phyloP scores from a whole-genome alignment of 495 filamentous ascomycete species.

The Aspergillus leporis region DNA sequence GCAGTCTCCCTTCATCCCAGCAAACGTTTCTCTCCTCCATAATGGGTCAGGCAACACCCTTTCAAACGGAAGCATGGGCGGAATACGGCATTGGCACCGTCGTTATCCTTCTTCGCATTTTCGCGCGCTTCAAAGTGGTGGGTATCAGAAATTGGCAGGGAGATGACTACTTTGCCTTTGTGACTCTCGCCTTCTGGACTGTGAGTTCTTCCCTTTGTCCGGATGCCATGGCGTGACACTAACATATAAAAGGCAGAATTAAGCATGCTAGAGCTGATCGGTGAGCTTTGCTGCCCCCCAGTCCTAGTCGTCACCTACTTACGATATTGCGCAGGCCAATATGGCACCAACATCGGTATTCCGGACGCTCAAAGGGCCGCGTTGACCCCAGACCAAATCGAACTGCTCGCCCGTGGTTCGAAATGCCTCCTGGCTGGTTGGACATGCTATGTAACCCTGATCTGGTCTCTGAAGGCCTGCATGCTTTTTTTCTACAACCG shows the following conservation, averaged over 20 bases:
- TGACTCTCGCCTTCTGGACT: constrained; percentile 24
- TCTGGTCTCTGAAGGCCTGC: constrained; percentile 54
- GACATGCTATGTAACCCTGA: constrained; percentile 48
- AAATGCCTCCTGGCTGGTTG: constrained; percentile 51
- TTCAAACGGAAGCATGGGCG: constrained; percentile 27
- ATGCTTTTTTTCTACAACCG: constrained; percentile 52
- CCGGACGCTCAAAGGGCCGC: constrained; percentile 35
- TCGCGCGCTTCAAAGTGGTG: constrained; percentile 22
- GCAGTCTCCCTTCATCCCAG: not conserved
- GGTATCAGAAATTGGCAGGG: constrained; percentile 25
- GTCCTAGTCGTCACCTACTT: not conserved
- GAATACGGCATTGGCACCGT: constrained; percentile 21
- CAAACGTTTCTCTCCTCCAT: not conserved
- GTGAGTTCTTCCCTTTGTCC: constrained; percentile 2
- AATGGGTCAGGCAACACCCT: constrained; percentile 16
- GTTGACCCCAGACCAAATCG: constrained; percentile 35
- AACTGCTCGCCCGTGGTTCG: constrained; percentile 40
- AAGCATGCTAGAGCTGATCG: constrained; percentile 20
- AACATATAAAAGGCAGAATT: constrained; percentile 12
- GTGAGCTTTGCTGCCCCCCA: not conserved
- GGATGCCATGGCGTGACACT: not conserved
- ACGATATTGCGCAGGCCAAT: not conserved
- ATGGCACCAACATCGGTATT: constrained; percentile 45
- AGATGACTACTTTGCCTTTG: constrained; percentile 26
- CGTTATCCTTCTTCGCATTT: constrained; percentile 22